These are phyloP conservation scores for Eucalyptus lansdowneana DNA, from an alignment of 345 rosid genomes.

Conservation along the genomic window DNA sequence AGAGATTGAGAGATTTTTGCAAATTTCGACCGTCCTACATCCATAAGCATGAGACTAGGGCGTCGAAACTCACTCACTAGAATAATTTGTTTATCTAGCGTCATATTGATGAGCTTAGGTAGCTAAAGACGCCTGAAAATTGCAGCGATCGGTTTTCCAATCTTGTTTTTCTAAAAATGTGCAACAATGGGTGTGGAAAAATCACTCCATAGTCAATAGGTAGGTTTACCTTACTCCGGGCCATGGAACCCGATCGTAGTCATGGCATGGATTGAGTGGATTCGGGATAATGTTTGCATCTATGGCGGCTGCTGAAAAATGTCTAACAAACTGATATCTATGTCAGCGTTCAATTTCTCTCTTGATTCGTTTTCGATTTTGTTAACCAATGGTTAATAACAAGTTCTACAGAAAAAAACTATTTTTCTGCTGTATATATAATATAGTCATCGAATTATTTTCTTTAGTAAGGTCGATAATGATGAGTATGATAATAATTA, in stretches of 20 bases:
- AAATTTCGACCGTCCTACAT: accelerated
- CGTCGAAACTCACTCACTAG: neutral
- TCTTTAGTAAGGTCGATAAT: neutral
- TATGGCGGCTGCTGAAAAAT: neutral
- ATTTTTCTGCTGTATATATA: neutral
- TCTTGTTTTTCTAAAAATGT: neutral
- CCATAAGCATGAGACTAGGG: neutral
- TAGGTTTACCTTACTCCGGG: neutral
- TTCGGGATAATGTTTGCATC: too few relatives aligned
- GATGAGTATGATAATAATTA: too few relatives aligned
- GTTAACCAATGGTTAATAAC: neutral
- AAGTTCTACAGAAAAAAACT: neutral
- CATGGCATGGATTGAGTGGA: neutral
- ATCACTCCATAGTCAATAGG: neutral
- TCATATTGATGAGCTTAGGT: neutral
- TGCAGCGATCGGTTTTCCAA: accelerated
- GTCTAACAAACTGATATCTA: neutral
- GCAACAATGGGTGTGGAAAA: neutral
- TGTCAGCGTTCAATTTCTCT: neutral
- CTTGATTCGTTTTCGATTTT: neutral
- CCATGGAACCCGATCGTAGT: neutral
- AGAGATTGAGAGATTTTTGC: neutral
- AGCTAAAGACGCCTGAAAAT: neutral
- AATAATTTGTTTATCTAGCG: neutral
- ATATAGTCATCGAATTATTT: neutral